Evolutionary conservation across 1,284 basidiomycete species (phyloP).

Genomic region (Melampsora larici-populina): DNA sequence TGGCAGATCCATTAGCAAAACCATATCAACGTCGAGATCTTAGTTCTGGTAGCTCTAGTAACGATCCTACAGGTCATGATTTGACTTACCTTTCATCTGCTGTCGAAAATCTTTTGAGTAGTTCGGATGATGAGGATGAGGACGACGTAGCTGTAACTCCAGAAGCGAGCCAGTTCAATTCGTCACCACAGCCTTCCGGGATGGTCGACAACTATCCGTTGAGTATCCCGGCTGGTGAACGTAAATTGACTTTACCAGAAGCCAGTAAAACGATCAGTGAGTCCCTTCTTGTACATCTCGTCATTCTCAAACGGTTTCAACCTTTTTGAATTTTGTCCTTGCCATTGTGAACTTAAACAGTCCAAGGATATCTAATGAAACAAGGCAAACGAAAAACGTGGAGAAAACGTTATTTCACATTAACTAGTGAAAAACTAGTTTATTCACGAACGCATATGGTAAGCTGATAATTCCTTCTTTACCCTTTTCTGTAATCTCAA

Average conservation of each 20-base stretch:
- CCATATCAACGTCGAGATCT: neutral
- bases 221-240: neutral
- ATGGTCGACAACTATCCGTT: neutral
- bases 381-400: slow-evolving; percentile 90
- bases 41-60: neutral
- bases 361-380: slow-evolving; percentile 90
- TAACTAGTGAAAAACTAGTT: slow-evolving; percentile 52
- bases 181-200: neutral
- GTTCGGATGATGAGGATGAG: slow-evolving; percentile 39
- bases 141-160: neutral
- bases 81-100: slow-evolving; percentile 4
- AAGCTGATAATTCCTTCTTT: slow-evolving; percentile 17
- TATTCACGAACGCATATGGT: slow-evolving; percentile 56
- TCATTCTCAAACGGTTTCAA: neutral
- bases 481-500: neutral
- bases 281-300: neutral
- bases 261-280: slow-evolving; percentile 42
- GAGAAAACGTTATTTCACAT: slow-evolving; percentile 68
- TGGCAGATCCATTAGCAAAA: neutral
- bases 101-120: slow-evolving; percentile 15
- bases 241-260: slow-evolving; percentile 36
- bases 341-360: neutral
- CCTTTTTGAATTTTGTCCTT: neutral
- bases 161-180: neutral
- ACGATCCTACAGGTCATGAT: slow-evolving; percentile 1